Conservation (phyloP, 2,329 filamentous ascomycete species). For the Colletotrichum eremochloae region DNA sequence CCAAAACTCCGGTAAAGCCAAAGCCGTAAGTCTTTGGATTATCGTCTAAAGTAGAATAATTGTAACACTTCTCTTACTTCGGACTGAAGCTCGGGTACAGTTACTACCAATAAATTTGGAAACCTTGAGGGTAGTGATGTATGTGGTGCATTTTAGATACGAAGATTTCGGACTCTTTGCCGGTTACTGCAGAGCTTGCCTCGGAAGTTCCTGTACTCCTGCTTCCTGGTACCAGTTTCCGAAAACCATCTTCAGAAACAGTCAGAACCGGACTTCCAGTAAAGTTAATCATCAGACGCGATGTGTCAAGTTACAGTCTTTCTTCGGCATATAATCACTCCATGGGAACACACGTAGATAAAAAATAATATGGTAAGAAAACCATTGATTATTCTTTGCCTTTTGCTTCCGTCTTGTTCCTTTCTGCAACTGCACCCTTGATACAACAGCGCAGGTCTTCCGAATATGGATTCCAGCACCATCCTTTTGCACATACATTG, state of each 20-base stretch:
- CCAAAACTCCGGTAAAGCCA: not conserved
- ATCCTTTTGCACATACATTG: slow-evolving; percentile 11
- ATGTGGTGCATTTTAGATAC: too few relatives aligned
- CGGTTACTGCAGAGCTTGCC: not conserved
- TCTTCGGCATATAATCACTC: not conserved
- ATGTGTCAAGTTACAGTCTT: not conserved
- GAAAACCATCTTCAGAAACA: not conserved
- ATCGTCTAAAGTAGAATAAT: too few relatives aligned
- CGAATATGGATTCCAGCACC: slow-evolving; percentile 19
- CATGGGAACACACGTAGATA: not conserved
- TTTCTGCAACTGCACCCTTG: not conserved
- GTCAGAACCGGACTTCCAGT: not conserved
- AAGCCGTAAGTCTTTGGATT: not conserved
- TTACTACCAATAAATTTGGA: too few relatives aligned
- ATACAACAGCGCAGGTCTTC: not conserved
- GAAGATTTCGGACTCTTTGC: too few relatives aligned
- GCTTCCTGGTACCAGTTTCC: not conserved
- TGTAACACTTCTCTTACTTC: not conserved
- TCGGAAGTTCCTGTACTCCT: not conserved
- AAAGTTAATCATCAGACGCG: not conserved
- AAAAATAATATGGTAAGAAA: not conserved
- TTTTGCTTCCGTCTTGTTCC: too few relatives aligned
- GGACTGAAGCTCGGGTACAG: not conserved
- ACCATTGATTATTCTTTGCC: not conserved
- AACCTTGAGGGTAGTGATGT: too few relatives aligned